Evolutionary conservation across 1,284 basidiomycete species (phyloP), one percentile per base, ranked within the genome.

Genomic region (Naganishia sp.): DNA sequence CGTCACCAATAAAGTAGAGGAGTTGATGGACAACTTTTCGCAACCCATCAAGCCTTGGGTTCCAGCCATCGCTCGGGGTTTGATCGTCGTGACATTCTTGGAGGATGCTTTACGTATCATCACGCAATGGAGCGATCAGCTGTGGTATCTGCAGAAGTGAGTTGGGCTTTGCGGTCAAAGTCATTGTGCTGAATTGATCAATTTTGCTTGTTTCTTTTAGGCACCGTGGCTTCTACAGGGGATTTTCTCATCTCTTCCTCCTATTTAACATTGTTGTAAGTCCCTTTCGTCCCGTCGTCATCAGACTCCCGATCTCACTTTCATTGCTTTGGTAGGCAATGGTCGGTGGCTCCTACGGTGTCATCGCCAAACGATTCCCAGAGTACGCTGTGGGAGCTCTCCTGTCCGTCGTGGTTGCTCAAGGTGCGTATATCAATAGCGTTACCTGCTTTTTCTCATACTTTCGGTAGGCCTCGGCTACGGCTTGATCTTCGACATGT

Each of bases 71-170:
- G 96, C 94, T 69, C 86, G 96, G 71, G 98, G 98, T 82, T 82
- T 99, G 71, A 99, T 99, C 79, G 93, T 99, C 64, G 93, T 96
- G 50, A 99, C 95, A 6, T 99, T 99, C 83, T 82, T 95, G 77
- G 95, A 99, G 83, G 95, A 99, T 79, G 92, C 95, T 13, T 81
- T 96, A 76, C 84, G 95, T 72, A 99, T 99, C 78, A 70, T 91
- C 69, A 92, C 93, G 11, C 95, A 98, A 80, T 97, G 93, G 92
- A 78, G 85, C 61, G 95, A 99, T 82, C 95, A 99, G 81, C 86
- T 94, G 61, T 97, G 94, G 91, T 97, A 96, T 80, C 83, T 97
- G 74, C 90, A 94, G 80, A 88, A 88, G 91, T 92, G 73, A 75
- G 88, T 84, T 39, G 23, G 57, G 28, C 49, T 15, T 23, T 46